phyloP scores from a whole-genome alignment of 768 basidiomycete species.

The Hypholoma fasciculare region DNA sequence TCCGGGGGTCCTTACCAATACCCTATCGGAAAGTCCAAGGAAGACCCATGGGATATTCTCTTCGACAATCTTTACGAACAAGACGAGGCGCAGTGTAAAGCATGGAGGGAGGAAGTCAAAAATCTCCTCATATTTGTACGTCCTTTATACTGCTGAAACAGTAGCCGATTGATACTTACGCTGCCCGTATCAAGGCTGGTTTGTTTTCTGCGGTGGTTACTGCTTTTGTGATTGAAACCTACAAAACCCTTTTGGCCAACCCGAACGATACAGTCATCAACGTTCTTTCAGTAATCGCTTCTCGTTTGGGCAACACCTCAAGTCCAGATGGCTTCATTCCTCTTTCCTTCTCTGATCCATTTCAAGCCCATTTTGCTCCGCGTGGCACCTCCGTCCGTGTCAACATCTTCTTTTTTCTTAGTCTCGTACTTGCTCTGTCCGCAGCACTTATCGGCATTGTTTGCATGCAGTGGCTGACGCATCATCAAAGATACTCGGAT shows the following conservation, averaged over 20 bases:
- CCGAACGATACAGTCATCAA: constrained; percentile 3
- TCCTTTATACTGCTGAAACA: not conserved
- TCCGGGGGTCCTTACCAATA: not conserved
- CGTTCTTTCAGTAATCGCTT: not conserved
- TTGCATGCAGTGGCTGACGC: constrained; percentile 23
- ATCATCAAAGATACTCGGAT: constrained; percentile 17
- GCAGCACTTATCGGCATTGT: constrained; percentile 22
- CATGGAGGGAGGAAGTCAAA: constrained; percentile 18
- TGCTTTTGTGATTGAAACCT: constrained; percentile 20
- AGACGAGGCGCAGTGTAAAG: constrained; percentile 1
- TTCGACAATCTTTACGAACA: not conserved
- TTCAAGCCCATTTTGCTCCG: not conserved
- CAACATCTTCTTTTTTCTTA: constrained; percentile 10
- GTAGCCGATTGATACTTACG: not conserved
- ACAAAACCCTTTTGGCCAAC: constrained; percentile 13
- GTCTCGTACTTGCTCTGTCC: constrained; percentile 19
- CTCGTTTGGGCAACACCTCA: not conserved
- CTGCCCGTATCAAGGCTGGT: constrained; percentile 19
- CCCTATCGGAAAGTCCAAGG: not conserved
- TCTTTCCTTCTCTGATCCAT: not conserved
- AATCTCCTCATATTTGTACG: constrained; percentile 20
- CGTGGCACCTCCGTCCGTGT: not conserved
- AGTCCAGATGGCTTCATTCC: not conserved
- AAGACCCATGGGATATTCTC: not conserved
- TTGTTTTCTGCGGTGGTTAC: constrained; percentile 19